phyloP scores from a whole-genome alignment of 805 yeast genomes.

The Schwanniomyces yamadae region DNA sequence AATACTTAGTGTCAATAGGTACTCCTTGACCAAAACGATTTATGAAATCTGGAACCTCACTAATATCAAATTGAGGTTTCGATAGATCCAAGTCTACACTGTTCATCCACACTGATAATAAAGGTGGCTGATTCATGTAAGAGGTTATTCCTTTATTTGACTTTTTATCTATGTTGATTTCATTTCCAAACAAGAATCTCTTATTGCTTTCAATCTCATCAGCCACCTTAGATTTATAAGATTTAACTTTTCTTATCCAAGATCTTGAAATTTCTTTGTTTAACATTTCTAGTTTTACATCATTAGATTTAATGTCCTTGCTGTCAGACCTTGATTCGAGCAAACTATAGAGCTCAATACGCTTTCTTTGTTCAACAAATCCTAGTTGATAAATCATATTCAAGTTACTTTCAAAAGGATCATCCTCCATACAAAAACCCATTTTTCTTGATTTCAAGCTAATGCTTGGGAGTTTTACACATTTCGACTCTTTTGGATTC shows the following conservation, averaged over 20 bases:
- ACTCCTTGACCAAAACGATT: conserved; percentile 78
- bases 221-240: conserved; percentile 39
- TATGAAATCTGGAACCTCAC: conserved; percentile 58
- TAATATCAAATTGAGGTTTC: conserved; percentile 26
- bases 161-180: conserved; percentile 16
- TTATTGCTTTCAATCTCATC: conserved; percentile 37
- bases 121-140: conserved; percentile 35
- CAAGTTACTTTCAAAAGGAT: conserved; percentile 42
- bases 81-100: conserved; percentile 23
- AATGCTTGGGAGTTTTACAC: conserved; percentile 29
- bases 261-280: conserved; percentile 52
- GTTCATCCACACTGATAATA: conserved; percentile 30
- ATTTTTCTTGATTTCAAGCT: conserved; percentile 24
- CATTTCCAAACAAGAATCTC: conserved; percentile 37
- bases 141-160: conserved; percentile 27
- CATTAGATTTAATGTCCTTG: conserved; percentile 16
- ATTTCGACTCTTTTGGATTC: conserved; percentile 28
- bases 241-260: conserved; percentile 69
- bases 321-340: conserved; percentile 17
- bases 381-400: conserved; percentile 44
- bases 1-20: conserved; percentile 67
- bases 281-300: conserved; percentile 27
- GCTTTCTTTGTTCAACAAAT: conserved; percentile 36
- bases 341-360: conserved; percentile 28
- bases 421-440: conserved; percentile 41